Conservation (phyloP, 129 eudicot species). For the Saussurea involucrata region DNA sequence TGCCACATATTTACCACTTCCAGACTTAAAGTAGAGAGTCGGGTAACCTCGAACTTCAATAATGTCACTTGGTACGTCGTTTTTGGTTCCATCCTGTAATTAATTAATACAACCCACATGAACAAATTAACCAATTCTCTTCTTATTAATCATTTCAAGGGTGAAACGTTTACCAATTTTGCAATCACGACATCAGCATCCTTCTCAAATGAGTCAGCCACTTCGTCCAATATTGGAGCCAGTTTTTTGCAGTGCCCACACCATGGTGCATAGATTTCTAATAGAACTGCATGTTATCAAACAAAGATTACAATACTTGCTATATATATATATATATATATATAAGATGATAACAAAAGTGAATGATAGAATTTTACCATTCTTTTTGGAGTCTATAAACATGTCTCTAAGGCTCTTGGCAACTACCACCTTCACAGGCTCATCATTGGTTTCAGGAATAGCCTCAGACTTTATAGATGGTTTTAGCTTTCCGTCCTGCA, state of each 20-base stretch:
- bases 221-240: slow-evolving; percentile 92
- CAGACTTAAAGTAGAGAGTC: slow-evolving; percentile 62
- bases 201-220: slow-evolving; percentile 61
- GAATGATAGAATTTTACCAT: slow-evolving; percentile 38
- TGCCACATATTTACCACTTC: slow-evolving; percentile 48
- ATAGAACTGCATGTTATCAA: slow-evolving; percentile 46
- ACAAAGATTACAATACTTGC: background rate
- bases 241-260: slow-evolving; percentile 91
- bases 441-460: slow-evolving; percentile 66
- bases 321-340: background rate
- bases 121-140: background rate
- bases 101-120: background rate
- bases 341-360: background rate
- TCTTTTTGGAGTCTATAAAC: slow-evolving; percentile 77
- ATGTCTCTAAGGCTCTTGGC: slow-evolving; percentile 63
- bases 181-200: slow-evolving; percentile 73
- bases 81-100: slow-evolving; percentile 80
- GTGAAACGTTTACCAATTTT: slow-evolving; percentile 58
- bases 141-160: background rate
- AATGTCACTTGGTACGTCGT: slow-evolving; percentile 51
- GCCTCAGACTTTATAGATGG: slow-evolving; percentile 76
- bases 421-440: slow-evolving; percentile 91
- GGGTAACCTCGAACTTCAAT: slow-evolving; percentile 83
- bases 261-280: slow-evolving; percentile 95
- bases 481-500: slow-evolving; percentile 70